Percentiles rank a stretch among this genome's conserved stretches.
These are phyloP conservation scores for Pleurozium schreberi DNA, from an alignment of 225 moss, liverwort and hornwort species.

Conservation along the genomic window DNA sequence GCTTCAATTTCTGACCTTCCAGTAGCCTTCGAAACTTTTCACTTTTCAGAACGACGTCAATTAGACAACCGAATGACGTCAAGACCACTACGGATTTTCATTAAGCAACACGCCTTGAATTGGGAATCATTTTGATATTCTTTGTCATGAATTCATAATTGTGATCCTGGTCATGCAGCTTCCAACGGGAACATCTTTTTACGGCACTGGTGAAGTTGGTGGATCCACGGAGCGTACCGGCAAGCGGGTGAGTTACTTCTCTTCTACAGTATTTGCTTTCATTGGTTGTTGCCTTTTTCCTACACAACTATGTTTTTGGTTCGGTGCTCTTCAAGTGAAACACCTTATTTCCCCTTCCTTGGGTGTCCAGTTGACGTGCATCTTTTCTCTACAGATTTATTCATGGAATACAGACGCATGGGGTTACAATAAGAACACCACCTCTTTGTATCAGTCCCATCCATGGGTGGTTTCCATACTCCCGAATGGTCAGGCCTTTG, in stretches of 20 bases:
- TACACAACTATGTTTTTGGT: background rate
- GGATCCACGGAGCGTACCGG: constrained; percentile 77
- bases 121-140: background rate
- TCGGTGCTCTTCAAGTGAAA: background rate
- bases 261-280: background rate
- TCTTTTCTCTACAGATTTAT: constrained; percentile 31
- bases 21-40: background rate
- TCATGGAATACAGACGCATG: constrained; percentile 96
- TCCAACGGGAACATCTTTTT: constrained; percentile 61
- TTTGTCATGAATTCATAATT: background rate
- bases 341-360: background rate
- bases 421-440: constrained; percentile 80
- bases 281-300: background rate
- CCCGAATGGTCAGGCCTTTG: constrained; percentile 62
- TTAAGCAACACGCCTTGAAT: background rate
- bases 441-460: constrained; percentile 78
- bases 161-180: constrained; percentile 31
- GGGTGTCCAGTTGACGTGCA: background rate
- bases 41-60: background rate
- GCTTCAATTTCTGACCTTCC: background rate
- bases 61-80: background rate
- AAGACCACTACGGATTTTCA: background rate
- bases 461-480: constrained; percentile 80
- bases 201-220: constrained; percentile 80
- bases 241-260: constrained; percentile 39